These are phyloP conservation scores for Massarina eburnea DNA, from an alignment of 2,329 filamentous ascomycete species.

Conservation along the genomic window DNA sequence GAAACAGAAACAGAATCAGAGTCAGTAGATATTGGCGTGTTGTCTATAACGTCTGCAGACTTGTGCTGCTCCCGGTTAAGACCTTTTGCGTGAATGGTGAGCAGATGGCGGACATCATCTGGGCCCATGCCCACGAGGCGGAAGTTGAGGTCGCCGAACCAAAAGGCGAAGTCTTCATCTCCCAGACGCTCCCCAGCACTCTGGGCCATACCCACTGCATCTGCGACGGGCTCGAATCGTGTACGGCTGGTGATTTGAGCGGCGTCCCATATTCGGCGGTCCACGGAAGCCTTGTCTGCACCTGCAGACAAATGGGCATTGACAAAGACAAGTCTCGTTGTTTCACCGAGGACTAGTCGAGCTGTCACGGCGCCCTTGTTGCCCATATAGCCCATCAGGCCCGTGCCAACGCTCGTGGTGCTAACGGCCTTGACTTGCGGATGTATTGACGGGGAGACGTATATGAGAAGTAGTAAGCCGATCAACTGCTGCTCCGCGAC, in stretches of 20 bases:
- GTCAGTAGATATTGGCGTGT: constrained; percentile 20
- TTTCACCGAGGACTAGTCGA: constrained; percentile 83
- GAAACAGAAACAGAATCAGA: constrained; percentile 18
- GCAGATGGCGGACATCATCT: constrained; percentile 81
- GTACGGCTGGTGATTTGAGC: constrained; percentile 75
- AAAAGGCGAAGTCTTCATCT: constrained; percentile 91
- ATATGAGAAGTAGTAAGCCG: constrained; percentile 81
- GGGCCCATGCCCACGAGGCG: constrained; percentile 84
- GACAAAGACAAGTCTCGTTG: constrained; percentile 83
- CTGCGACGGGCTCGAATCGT: constrained; percentile 73
- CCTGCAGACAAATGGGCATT: constrained; percentile 92
- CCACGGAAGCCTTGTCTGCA: constrained; percentile 72
- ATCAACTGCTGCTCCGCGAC: constrained; percentile 83
- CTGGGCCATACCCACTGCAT: constrained; percentile 63
- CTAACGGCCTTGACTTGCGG: constrained; percentile 79
- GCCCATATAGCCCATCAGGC: constrained; percentile 87
- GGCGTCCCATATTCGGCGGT: constrained; percentile 88
- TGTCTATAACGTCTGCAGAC: constrained; percentile 3
- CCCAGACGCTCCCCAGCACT: constrained; percentile 69
- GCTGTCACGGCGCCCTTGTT: constrained; percentile 91
- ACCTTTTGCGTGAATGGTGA: constrained; percentile 84
- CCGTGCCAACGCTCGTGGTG: constrained; percentile 82
- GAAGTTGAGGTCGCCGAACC: constrained; percentile 97
- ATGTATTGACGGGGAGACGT: constrained; percentile 75
- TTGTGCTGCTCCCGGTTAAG: constrained; percentile 40